phyloP scores from a whole-genome alignment of 2,329 filamentous ascomycete species.

The Reticulascus tulasneorum region DNA sequence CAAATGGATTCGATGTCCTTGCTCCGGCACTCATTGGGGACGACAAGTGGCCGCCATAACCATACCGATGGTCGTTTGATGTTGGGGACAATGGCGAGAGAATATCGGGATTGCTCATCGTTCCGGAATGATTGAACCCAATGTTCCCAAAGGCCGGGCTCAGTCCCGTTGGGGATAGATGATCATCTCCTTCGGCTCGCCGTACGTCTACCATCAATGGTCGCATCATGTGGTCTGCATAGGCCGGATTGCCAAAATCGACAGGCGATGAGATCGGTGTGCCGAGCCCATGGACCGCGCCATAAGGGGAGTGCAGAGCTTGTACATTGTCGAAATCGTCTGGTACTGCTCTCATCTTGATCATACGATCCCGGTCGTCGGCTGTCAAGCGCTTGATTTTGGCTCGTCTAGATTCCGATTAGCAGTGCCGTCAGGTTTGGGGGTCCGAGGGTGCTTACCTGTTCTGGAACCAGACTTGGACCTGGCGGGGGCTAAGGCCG shows the following conservation, averaged over 20 bases:
- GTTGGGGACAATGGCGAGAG: constrained; percentile 52
- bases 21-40: constrained; percentile 43
- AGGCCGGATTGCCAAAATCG: constrained; percentile 45
- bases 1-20: constrained; percentile 49
- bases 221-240: constrained; percentile 59
- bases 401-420: constrained; percentile 47
- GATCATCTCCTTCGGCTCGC: constrained; percentile 59
- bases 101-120: constrained; percentile 49
- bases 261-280: constrained; percentile 44
- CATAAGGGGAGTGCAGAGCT: constrained; percentile 64
- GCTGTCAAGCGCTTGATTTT: constrained; percentile 69
- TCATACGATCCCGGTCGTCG: constrained; percentile 68
- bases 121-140: constrained; percentile 54
- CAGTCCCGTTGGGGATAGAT: constrained; percentile 63
- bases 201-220: constrained; percentile 67
- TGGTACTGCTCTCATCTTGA: constrained; percentile 68
- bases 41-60: constrained; percentile 45
- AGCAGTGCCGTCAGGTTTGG: constrained; percentile 7
- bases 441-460: constrained; percentile 53
- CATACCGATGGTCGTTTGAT: constrained; percentile 42
- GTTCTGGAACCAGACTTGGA: constrained; percentile 99
- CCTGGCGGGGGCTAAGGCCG: constrained; percentile 84
- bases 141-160: constrained; percentile 65
- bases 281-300: constrained; percentile 52
- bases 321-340: constrained; percentile 69